Percentiles rank a stretch among this genome's conserved stretches.
These are phyloP conservation scores for Capronia epimyces DNA, from an alignment of 2,329 filamentous ascomycete genomes.

Conservation along the genomic window DNA sequence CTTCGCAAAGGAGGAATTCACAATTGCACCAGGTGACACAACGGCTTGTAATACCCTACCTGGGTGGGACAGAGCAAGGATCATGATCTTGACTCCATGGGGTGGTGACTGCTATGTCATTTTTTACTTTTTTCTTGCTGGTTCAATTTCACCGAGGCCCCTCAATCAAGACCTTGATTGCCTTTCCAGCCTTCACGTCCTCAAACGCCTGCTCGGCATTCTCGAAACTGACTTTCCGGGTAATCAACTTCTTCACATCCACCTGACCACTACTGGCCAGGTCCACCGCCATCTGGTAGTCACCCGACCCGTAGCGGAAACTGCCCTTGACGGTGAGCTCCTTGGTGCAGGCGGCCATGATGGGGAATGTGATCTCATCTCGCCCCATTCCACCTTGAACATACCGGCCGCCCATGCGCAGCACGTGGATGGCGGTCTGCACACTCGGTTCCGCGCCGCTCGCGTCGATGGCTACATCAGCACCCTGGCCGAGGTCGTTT, in stretches of 20 bases:
- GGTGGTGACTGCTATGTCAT: background rate
- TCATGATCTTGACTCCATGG: too few relatives aligned
- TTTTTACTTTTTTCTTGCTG: background rate
- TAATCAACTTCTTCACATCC: constrained; percentile 71
- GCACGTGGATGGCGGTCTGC: constrained; percentile 65
- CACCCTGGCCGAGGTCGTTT: constrained; percentile 59
- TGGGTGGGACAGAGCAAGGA: too few relatives aligned
- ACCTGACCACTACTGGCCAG: constrained; percentile 68
- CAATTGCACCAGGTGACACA: too few relatives aligned
- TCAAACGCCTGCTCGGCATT: constrained; percentile 82
- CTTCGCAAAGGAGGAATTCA: too few relatives aligned
- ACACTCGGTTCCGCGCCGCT: constrained; percentile 73
- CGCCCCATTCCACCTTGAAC: constrained; percentile 90
- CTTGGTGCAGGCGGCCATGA: constrained; percentile 83
- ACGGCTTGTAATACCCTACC: too few relatives aligned
- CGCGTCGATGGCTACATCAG: constrained; percentile 75
- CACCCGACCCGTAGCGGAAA: constrained; percentile 83
- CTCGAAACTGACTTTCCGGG: constrained; percentile 68
- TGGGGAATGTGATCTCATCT: constrained; percentile 81
- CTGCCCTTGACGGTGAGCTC: constrained; percentile 81
- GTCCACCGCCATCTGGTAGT: constrained; percentile 78
- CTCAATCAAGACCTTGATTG: constrained; percentile 45
- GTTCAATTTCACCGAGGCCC: constrained; percentile 30
- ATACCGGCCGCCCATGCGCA: constrained; percentile 67
- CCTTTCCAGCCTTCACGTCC: constrained; percentile 76